A percentile compares a stretch with the other conserved stretches of the same genome.
Conservation (phyloP, 2,329 filamentous ascomycete species). For the Colletotrichum tropicicola region DNA sequence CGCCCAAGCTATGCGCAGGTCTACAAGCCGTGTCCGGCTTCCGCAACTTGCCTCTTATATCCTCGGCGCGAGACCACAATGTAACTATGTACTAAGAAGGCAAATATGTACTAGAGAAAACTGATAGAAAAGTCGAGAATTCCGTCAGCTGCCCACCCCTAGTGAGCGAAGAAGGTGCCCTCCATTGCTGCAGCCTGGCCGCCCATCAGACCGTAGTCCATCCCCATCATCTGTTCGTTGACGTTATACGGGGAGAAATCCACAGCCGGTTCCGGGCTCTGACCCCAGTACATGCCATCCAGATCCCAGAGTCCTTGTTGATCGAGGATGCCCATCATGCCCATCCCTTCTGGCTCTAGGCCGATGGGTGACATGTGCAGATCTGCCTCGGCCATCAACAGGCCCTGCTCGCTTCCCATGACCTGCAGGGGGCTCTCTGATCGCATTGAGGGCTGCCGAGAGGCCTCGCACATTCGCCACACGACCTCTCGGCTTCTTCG, state of each 20-base stretch:
- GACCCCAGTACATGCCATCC: constrained; percentile 64
- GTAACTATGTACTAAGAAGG: not conserved
- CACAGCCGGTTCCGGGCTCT: constrained; percentile 44
- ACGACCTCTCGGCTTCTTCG: constrained; percentile 71
- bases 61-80: too few relatives aligned
- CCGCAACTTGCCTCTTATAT: too few relatives aligned
- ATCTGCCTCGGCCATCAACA: constrained; percentile 47
- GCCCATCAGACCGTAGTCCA: constrained; percentile 50
- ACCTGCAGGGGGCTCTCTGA: constrained; percentile 39
- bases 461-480: constrained; percentile 70
- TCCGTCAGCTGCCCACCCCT: constrained; percentile 32
- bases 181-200: constrained; percentile 47
- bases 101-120: constrained; percentile 6
- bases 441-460: constrained; percentile 46
- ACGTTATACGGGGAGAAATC: constrained; percentile 37
- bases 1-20: too few relatives aligned
- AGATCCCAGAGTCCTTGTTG: constrained; percentile 65
- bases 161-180: constrained; percentile 53
- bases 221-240: constrained; percentile 44
- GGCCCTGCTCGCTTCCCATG: constrained; percentile 43
- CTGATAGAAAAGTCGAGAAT: not conserved
- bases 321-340: constrained; percentile 62
- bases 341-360: constrained; percentile 58
- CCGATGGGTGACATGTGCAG: constrained; percentile 62
- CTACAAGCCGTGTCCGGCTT: too few relatives aligned